Conservation (phyloP, 345 rosid genomes). For the Syzygium aqueum region DNA sequence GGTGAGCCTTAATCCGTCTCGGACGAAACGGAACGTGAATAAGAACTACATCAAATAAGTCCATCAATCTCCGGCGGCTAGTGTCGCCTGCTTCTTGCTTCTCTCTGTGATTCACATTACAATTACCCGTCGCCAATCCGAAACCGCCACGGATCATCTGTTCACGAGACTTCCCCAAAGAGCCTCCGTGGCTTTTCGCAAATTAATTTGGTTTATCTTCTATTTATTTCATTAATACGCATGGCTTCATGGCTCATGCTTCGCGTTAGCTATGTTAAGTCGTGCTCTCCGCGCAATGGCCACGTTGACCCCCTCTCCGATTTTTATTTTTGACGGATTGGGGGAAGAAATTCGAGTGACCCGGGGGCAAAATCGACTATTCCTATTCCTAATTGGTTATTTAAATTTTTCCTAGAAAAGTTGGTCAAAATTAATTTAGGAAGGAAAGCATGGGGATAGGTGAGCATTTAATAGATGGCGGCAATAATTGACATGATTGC, state of each 20-base stretch:
- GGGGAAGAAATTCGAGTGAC: neutral
- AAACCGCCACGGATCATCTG: constrained; percentile 32
- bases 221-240: neutral
- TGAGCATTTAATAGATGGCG: constrained; percentile 14
- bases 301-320: neutral
- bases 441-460: neutral
- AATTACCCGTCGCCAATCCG: constrained; percentile 51
- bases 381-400: neutral
- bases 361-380: neutral
- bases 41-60: neutral
- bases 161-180: neutral
- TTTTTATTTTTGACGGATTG: no score
- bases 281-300: neutral
- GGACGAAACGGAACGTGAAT: no score
- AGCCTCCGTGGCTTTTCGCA: neutral
- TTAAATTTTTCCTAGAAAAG: neutral
- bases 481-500: constrained; percentile 32
- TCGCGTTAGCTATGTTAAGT: neutral
- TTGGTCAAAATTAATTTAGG: neutral
- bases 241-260: neutral
- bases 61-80: constrained; percentile 22
- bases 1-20: no score
- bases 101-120: constrained; percentile 19
- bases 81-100: neutral
- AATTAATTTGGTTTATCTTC: neutral